A percentile compares a stretch with the other conserved stretches of the same genome.
Evolutionary conservation across 2,329 filamentous ascomycete genomes (phyloP).

Genomic region (Clarireedia hainanense): DNA sequence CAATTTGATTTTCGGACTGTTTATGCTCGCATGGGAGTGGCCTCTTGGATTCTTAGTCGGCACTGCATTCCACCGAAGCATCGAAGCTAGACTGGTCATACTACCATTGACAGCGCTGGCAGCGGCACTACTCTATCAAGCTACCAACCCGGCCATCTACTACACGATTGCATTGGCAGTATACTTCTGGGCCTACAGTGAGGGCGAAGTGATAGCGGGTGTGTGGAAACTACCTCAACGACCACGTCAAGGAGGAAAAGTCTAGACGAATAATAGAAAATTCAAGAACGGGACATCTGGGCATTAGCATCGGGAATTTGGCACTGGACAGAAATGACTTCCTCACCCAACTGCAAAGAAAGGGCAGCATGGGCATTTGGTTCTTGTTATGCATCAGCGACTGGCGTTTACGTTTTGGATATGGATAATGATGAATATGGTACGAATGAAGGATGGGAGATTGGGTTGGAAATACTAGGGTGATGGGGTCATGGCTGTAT

Average conservation of each 20-base stretch:
- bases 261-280: constrained; percentile 14
- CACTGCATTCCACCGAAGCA: constrained; percentile 70
- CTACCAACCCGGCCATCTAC: constrained; percentile 85
- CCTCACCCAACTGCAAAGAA: not conserved
- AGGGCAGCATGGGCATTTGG: not conserved
- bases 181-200: constrained; percentile 96
- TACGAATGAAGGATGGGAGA: not conserved
- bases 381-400: constrained; percentile 2
- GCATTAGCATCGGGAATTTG: not conserved
- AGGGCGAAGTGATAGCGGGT: constrained; percentile 69
- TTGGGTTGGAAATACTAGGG: not conserved
- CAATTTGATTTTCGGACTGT: constrained; percentile 75
- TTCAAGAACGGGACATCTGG: not conserved
- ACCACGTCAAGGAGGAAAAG: constrained; percentile 17
- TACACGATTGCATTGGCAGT: constrained; percentile 78
- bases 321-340: constrained; percentile 1
- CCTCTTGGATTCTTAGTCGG: constrained; percentile 73
- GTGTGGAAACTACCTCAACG: constrained; percentile 27
- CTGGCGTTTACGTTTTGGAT: constrained; percentile 1
- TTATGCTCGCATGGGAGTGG: constrained; percentile 85
- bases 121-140: constrained; percentile 78
- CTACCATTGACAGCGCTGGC: constrained; percentile 72
- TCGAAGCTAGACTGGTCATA: constrained; percentile 76
- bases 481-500: not conserved
- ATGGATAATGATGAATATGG: not conserved